phyloP scores from a whole-genome alignment of 2,329 filamentous ascomycete genomes.

The Neonectria faginata region DNA sequence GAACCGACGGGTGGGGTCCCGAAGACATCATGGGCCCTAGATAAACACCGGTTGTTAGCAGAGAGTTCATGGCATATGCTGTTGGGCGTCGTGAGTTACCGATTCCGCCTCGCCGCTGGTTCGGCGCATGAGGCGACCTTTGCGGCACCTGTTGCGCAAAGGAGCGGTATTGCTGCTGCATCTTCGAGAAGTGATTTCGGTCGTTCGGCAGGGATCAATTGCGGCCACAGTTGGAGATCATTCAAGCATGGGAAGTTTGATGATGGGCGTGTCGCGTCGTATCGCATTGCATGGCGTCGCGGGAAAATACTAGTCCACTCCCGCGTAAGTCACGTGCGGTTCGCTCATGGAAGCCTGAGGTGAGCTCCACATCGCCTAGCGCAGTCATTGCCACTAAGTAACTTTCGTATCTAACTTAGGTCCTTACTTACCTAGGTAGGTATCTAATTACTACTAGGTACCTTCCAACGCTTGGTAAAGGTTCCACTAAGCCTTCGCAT shows the following conservation, averaged over 20 bases:
- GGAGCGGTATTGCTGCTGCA: constrained; percentile 66
- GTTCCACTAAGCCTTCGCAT: no score
- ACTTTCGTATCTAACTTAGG: no score
- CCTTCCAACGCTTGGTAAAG: no score
- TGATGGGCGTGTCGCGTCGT: constrained; percentile 44
- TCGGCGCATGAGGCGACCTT: constrained; percentile 60
- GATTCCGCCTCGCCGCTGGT: constrained; percentile 65
- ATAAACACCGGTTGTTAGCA: constrained; percentile 28
- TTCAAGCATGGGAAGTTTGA: constrained; percentile 18
- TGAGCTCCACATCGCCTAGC: no score
- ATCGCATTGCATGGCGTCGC: constrained; percentile 32
- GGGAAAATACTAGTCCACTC: constrained; percentile 34
- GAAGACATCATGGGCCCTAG: constrained; percentile 68
- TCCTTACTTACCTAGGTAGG: no score
- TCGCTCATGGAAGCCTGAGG: no score
- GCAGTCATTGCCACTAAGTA: no score
- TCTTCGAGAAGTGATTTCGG: constrained; percentile 45
- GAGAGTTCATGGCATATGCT: constrained; percentile 7
- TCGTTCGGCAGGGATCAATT: constrained; percentile 24
- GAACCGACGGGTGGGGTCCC: constrained; percentile 62
- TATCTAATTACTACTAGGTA: no score
- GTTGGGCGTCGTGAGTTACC: constrained; percentile 51
- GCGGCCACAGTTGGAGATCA: constrained; percentile 20
- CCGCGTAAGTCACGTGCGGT: constrained; percentile 37
- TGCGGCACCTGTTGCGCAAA: constrained; percentile 64